Evolutionary conservation across 768 basidiomycete genomes (phyloP), one percentile per base, ranked within the genome.

Genomic region (Suillus variegatus): DNA sequence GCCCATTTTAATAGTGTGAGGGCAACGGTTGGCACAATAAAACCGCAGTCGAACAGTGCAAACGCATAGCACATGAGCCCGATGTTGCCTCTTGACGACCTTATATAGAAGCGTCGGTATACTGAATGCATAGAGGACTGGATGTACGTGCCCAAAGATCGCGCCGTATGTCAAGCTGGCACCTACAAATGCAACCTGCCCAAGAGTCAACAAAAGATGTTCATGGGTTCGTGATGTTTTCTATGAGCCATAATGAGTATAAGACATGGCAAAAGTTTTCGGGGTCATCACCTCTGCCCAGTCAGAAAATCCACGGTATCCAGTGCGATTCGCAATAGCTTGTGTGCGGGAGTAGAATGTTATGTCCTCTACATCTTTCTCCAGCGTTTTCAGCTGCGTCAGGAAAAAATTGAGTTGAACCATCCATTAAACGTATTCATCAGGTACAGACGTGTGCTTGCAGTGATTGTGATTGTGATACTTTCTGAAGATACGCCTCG

Each of bases 1-100:
- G 70, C 74, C 70, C 66, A 71, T 64, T 56, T 62, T 28, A 73
- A 62, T 10, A 67, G 38, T n/a, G 68, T 18, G 49, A 70, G 67
- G 35, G 71, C 55, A 44, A 73, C 64, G 46, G 67, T 72, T 12
- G 74, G 73, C 4, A 74, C 57, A 20, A 74, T 65, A 52, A 75
- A 75, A 35, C 74, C 74, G 16, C 64, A 64, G 60, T 64, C 67
- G 64, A 75, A 75, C 60, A 75, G 70, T 46, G 72, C 73, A 68
- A 75, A 75, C 22, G 66, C 69, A 62, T 71, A 74, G 61, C 68
- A 71, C 73, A 74, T 71, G 25, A 74, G 68, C 16, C 64, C 69
- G 22, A 73, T 62, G 61, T 74, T 60, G 52, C 73, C 71, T 61
- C 74, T 64, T 6, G 65, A 65, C 32, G 71, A 64, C 40, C 72